phyloP scores from a whole-genome alignment of 2,329 filamentous ascomycete genomes.

The Thielaviopsis euricoi region DNA sequence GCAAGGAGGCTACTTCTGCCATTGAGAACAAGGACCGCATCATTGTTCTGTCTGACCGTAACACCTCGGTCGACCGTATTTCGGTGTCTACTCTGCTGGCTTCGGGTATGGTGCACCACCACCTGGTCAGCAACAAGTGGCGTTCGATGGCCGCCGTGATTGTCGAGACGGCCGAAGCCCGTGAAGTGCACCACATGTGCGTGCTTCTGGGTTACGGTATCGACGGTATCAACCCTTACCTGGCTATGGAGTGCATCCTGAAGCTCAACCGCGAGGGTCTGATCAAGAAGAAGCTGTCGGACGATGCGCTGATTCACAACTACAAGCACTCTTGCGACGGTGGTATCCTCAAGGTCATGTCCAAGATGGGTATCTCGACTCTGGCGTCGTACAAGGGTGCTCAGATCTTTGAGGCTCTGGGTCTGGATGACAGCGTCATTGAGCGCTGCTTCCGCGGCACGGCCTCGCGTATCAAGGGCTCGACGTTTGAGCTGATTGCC shows the following conservation, averaged over 20 bases:
- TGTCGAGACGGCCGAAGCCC: constrained; percentile 84
- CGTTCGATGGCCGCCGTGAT: constrained; percentile 73
- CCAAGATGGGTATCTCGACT: constrained; percentile 98
- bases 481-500: constrained; percentile 85
- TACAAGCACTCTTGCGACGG: constrained; percentile 95
- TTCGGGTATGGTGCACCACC: constrained; percentile 87
- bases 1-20: constrained; percentile 65
- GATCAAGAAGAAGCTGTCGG: constrained; percentile 73
- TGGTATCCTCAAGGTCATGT: constrained; percentile 97
- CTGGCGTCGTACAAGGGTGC: constrained; percentile 93
- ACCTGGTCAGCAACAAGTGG: constrained; percentile 92
- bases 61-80: constrained; percentile 66
- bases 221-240: constrained; percentile 86
- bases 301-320: constrained; percentile 76
- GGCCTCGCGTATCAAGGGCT: constrained; percentile 82
- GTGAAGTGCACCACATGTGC: constrained; percentile 97
- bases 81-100: constrained; percentile 74
- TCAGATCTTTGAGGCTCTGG: constrained; percentile 92
- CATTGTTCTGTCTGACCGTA: constrained; percentile 78
- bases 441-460: constrained; percentile 92
- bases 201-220: constrained; percentile 92
- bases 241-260: constrained; percentile 88
- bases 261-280: constrained; percentile 91
- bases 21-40: constrained; percentile 73
- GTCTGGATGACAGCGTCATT: constrained; percentile 80